phyloP scores from a whole-genome alignment of 371 early-diverging fungal species.

The Mucor irregularis region DNA sequence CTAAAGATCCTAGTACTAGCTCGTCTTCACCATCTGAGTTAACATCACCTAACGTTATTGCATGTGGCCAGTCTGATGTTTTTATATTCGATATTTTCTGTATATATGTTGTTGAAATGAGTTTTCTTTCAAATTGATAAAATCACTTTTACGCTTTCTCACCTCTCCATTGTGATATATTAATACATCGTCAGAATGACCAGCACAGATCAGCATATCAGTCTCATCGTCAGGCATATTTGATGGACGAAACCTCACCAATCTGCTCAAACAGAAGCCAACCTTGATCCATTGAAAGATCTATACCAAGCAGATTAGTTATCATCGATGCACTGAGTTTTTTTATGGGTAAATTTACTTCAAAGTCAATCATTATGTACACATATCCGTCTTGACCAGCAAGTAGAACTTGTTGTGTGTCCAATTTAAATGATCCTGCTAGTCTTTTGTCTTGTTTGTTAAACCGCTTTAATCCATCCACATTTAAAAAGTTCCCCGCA shows the following conservation, averaged over 20 bases:
- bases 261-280: constrained; percentile 30
- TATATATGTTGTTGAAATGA: neutral
- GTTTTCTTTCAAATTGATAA: neutral
- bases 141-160: constrained; percentile 4
- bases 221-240: constrained; percentile 27
- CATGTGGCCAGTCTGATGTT: constrained; percentile 47
- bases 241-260: constrained; percentile 35
- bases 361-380: constrained; percentile 44
- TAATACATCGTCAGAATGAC: constrained; percentile 36
- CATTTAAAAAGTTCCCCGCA: constrained; percentile 39
- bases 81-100: constrained; percentile 32
- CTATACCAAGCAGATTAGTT: constrained; percentile 7
- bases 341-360: constrained; percentile 24
- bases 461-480: constrained; percentile 12
- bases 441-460: neutral
- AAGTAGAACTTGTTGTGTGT: constrained; percentile 37
- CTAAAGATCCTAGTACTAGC: constrained; percentile 41
- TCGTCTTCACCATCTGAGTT: constrained; percentile 50
- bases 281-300: constrained; percentile 38
- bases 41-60: constrained; percentile 45
- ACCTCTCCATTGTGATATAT: constrained; percentile 45
- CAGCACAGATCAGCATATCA: constrained; percentile 47
- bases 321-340: neutral
- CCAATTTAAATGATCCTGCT: constrained; percentile 5
- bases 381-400: constrained; percentile 49